Evolutionary conservation across 495 filamentous ascomycete species (phyloP).

Genomic region (Penicillium psychrofluorescens): DNA sequence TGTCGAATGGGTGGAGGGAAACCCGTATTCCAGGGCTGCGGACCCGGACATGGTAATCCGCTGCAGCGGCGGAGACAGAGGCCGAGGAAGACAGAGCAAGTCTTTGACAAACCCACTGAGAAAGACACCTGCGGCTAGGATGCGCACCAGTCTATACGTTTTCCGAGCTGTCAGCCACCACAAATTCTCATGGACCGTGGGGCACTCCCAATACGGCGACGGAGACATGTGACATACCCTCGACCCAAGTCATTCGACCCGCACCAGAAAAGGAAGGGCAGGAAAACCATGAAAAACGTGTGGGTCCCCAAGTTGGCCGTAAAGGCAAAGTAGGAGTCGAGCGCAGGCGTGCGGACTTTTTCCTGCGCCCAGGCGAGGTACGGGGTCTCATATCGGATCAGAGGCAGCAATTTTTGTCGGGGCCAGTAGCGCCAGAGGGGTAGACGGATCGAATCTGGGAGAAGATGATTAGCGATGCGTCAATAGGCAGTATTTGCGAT

Average conservation of each 20-base stretch:
- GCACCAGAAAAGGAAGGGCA: constrained; percentile 95
- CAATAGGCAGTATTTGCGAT: constrained; percentile 3
- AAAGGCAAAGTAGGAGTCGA: constrained; percentile 93
- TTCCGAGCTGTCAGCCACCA: too few species aligned
- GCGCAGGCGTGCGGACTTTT: constrained; percentile 64
- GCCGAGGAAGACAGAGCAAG: constrained; percentile 86
- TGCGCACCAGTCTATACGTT: constrained; percentile 65
- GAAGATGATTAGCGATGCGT: background rate
- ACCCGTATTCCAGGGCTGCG: constrained; percentile 91
- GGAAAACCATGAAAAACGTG: constrained; percentile 93
- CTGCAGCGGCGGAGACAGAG: constrained; percentile 85
- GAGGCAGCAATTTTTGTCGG: constrained; percentile 72
- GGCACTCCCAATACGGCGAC: too few species aligned
- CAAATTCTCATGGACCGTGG: too few species aligned
- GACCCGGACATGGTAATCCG: constrained; percentile 96
- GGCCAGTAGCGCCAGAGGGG: constrained; percentile 84
- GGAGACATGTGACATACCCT: constrained; percentile 50
- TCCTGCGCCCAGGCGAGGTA: constrained; percentile 83
- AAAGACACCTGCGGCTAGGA: constrained; percentile 84
- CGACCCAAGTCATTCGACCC: constrained; percentile 73
- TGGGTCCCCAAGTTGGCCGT: constrained; percentile 97
- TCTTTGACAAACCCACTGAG: constrained; percentile 93
- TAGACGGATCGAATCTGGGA: constrained; percentile 69
- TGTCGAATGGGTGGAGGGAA: constrained; percentile 92
- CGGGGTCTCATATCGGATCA: constrained; percentile 91